Evolutionary conservation across 371 early-diverging fungal genomes (phyloP), one percentile per base, ranked within the genome.

Genomic region (Mucor velutinosus): DNA sequence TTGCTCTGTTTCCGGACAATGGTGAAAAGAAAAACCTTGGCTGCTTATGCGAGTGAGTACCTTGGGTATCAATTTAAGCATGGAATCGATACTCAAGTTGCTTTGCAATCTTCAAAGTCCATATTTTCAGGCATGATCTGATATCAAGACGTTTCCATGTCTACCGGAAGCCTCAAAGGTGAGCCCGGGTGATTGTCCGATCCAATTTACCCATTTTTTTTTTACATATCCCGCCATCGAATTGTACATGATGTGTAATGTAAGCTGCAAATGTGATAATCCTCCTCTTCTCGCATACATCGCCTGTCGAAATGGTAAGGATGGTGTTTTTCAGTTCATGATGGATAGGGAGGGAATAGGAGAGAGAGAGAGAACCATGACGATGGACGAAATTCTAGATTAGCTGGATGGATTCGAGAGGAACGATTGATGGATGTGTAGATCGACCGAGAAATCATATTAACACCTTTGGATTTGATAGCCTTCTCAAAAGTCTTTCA

Each of bases 401-500:
- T 51, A 27, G 23, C 27, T 27, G 53, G 41, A 57, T 60, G 60
- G 60, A 43, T 43, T 41, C 15, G 39, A 43, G 1, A 59, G 12
- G 15, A 19, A 12, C 8, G 15, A 15, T 41, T 27, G 41, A 59
- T 39, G 59, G 39, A 59, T 37, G 11, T 15, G 14, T 27, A 6
- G 27, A 53, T 53, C 27, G 27, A 32, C 10, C 30, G 58, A 57
- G 58, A 56, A 2, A 57, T 17, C 37, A 25, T 60, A 60, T 41
- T 60, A 41, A 60, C 27, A 15, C 27, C 23, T 49, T 1, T 49
- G 49, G 23, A 49, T 10, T 2, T 23, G 4, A 49, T 89, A 94
- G 94, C 94, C 95, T 83, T 92, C 94, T 76, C 88, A 93, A 86
- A 99, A 99, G 93, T 87, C 95, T 72, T 97, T 96, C 94, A 87